Base-by-base conservation (phyloP, 116 monocot genomes). In the Thalassia testudinum region DNA sequence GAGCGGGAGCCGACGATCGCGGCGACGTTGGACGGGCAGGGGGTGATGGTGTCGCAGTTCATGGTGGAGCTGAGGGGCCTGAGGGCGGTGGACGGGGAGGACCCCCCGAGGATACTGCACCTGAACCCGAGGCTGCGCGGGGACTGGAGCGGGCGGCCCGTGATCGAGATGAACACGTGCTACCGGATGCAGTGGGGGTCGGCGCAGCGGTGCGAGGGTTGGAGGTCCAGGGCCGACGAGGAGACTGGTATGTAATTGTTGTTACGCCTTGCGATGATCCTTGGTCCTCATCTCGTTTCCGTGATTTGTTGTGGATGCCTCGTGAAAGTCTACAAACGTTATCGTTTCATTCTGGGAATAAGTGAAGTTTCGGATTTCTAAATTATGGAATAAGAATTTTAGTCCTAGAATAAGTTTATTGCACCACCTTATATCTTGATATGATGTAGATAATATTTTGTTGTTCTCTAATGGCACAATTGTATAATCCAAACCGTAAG, bases 101-200 rank as follows among this genome's bases (percentile, higher is more conserved):
- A 65, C 55, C 64, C 90, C 5, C 90, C 90, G 0, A 77, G 72
- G 56, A 84, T 90, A 26, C 57, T 90, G 25, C 85, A 90, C 66
- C 78, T 84, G 43, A 90, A 90, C 38, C 90, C 90, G 0, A 66
- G 90, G 50, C 54, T 90, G 62, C 80, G 72, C 52, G 90, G 90
- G 13, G 90, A 90, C 63, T 90, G 83, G 78, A 84, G 80, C 21
- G 74, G 66, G 12, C 74, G 44, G 62, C 75, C 81, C 0, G 75
- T 84, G 23, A 83, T 90, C 28, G 90, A 90, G 59, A 74, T 72
- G 61, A 90, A 90, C 48, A 84, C 80, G 15, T 90, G 90, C 49
- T 90, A 84, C 58, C 53, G 90, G 34, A 90, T 90, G 90, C 84
- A 90, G 56, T 90, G 90, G 90, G 85, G 81, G 0, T 26, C 63